These are phyloP conservation scores for Neurospora crassa DNA, from an alignment of 2,329 filamentous ascomycete species.

Conservation along the genomic window DNA sequence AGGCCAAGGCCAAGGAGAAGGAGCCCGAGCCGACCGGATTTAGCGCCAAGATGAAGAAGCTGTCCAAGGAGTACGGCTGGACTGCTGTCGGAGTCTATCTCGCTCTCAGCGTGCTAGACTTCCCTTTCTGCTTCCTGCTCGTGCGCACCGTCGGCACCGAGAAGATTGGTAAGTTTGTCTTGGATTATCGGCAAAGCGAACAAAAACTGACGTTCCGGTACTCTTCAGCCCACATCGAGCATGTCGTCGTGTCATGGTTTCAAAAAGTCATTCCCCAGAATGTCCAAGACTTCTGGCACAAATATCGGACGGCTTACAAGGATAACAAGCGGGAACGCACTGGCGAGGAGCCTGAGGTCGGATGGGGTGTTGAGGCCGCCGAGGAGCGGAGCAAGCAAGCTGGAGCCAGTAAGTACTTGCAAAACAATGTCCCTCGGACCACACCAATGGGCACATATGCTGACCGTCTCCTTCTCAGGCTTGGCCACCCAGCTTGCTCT, in stretches of 20 bases:
- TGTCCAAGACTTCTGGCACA: slow-evolving; percentile 43
- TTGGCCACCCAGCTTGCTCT: slow-evolving; percentile 76
- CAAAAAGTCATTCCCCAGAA: slow-evolving; percentile 51
- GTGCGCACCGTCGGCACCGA: slow-evolving; percentile 79
- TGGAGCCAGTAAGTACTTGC: slow-evolving; percentile 60
- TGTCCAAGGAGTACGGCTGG: slow-evolving; percentile 92
- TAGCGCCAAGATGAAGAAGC: slow-evolving; percentile 65
- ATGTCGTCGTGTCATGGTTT: slow-evolving; percentile 53
- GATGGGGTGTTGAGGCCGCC: slow-evolving; percentile 54
- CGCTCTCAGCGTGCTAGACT: slow-evolving; percentile 72
- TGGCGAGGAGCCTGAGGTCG: slow-evolving; percentile 4
- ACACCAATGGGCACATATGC: neutral
- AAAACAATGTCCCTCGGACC: neutral
- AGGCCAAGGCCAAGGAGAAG: slow-evolving; percentile 4
- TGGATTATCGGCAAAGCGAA: neutral
- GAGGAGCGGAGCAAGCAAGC: slow-evolving; percentile 45
- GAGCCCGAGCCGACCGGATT: slow-evolving; percentile 38
- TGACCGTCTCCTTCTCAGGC: slow-evolving; percentile 30
- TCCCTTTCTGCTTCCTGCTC: slow-evolving; percentile 88
- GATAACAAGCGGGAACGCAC: slow-evolving; percentile 22
- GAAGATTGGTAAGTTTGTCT: slow-evolving; percentile 55
- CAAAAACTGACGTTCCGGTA: neutral
- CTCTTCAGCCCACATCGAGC: slow-evolving; percentile 50
- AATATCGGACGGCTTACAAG: slow-evolving; percentile 39
- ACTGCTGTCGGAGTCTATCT: slow-evolving; percentile 87